Evolutionary conservation across 2,329 filamentous ascomycete genomes (phyloP), one percentile per base, ranked within the genome.

Genomic region (Aspergillus unguis): DNA sequence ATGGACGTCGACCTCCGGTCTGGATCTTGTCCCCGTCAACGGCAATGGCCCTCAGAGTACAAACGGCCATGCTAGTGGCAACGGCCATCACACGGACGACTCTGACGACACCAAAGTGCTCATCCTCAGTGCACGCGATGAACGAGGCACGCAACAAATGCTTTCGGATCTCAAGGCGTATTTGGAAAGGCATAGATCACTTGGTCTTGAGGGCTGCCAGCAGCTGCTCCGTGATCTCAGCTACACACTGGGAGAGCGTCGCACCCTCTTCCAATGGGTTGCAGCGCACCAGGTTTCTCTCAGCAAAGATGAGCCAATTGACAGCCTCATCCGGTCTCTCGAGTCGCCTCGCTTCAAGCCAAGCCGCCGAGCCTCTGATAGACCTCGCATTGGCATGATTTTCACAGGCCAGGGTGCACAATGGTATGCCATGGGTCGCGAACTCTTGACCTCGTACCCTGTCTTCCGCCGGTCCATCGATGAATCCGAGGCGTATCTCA

Each of bases 331-430:
- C 1, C 8, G 45, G 23, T 7, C 28, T 17, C 8, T 26, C 8
- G 23, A 25, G 27, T 25, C 31, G 26, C 5, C 36, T 5, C 4
- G 25, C 23, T 48, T 42, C 25, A 29, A 40, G 36, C 23, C 36
- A 32, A 29, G 28, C 3, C 46, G 31, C 1, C 23, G 43, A 2
- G 35, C 28, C 6, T n/a, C 37, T 11, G 17, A 17, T 17, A 17
- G 17, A 17, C 46, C 45, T 11, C 28, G 27, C 17, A 6, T 53
- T 26, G 42, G 28, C 3, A 45, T 47, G 17, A 48, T 54, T 5
- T 57, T 57, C 17, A 54, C 48, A 1, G 68, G 68, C 5, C 68
- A 71, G 36, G 68, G 68, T 3, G 67, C 68, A 5, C 66, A 70
- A 35, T 71, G 62, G 55, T 17, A 52, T 6, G 50, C 40, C 3